Percentiles rank a stretch among this genome's conserved stretches.
These are phyloP conservation scores for Massariosphaeria phaeospora DNA, from an alignment of 495 filamentous ascomycete genomes.

Conservation along the genomic window DNA sequence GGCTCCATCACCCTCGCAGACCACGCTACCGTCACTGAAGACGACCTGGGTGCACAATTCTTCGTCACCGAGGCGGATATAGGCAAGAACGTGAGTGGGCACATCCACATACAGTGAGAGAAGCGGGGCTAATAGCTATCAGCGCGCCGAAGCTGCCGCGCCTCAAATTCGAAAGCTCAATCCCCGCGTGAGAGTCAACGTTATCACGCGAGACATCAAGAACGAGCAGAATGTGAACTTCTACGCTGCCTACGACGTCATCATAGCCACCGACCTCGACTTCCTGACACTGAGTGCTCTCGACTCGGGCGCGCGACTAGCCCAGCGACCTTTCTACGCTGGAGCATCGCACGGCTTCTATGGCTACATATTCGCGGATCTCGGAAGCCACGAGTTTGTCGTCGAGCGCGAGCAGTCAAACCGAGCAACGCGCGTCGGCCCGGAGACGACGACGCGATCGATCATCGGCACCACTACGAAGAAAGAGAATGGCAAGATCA, in stretches of 20 bases:
- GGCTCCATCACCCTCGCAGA: slow-evolving; percentile 88
- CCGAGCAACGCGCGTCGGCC: slow-evolving; percentile 53
- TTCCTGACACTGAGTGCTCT: slow-evolving; percentile 65
- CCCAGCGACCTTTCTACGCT: slow-evolving; percentile 78
- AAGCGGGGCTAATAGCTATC: slow-evolving; percentile 3
- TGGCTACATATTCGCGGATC: slow-evolving; percentile 89
- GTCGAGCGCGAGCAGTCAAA: slow-evolving; percentile 82
- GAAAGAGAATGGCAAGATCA: slow-evolving; percentile 63
- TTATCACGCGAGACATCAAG: slow-evolving; percentile 61
- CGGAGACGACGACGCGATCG: slow-evolving; percentile 72
- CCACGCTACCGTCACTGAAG: slow-evolving; percentile 66
- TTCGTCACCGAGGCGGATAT: slow-evolving; percentile 69
- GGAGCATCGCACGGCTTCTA: slow-evolving; percentile 84
- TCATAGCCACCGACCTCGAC: slow-evolving; percentile 87
- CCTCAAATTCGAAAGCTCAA: slow-evolving; percentile 77
- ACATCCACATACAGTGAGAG: background rate
- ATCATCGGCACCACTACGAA: slow-evolving; percentile 67
- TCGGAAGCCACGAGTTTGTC: slow-evolving; percentile 81
- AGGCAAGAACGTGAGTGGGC: slow-evolving; percentile 63
- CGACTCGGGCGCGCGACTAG: slow-evolving; percentile 75
- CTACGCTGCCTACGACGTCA: slow-evolving; percentile 73
- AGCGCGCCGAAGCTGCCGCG: slow-evolving; percentile 80
- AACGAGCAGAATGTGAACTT: slow-evolving; percentile 58
- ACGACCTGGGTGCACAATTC: slow-evolving; percentile 85
- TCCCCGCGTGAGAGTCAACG: slow-evolving; percentile 73